Percentiles rank a stretch among this genome's conserved stretches.
These are phyloP conservation scores for Yamagishiella unicocca DNA, from an alignment of 139 green algal genomes.

Conservation along the genomic window DNA sequence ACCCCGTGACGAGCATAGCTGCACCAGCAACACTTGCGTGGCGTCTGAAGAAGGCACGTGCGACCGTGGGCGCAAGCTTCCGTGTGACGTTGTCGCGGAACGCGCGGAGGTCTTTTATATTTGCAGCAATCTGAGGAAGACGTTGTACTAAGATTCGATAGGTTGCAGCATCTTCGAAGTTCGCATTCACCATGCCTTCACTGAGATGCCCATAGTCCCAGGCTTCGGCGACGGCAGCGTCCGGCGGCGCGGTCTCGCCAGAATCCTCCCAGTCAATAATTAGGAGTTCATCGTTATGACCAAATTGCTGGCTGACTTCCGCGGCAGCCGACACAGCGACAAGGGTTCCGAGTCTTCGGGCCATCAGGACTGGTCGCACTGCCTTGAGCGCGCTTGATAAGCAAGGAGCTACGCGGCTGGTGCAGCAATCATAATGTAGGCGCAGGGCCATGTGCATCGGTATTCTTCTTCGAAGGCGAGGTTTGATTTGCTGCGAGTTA, in stretches of 20 bases:
- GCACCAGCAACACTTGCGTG: background rate
- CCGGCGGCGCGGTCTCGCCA: background rate
- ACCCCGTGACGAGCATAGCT: background rate
- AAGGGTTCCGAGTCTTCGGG: too few relatives aligned
- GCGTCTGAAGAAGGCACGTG: background rate
- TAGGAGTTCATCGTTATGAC: background rate
- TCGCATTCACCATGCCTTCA: background rate
- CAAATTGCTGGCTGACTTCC: too few relatives aligned
- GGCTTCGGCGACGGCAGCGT: background rate
- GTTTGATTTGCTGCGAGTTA: too few relatives aligned
- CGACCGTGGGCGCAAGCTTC: conserved; percentile 18
- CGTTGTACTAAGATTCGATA: background rate
- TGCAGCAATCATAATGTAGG: too few relatives aligned
- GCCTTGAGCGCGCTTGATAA: too few relatives aligned
- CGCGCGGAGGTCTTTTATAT: background rate
- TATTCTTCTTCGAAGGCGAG: too few relatives aligned
- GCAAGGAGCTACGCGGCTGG: too few relatives aligned
- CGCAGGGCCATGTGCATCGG: too few relatives aligned
- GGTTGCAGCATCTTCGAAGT: background rate
- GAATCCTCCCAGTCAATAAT: background rate
- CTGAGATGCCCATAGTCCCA: conserved; percentile 1
- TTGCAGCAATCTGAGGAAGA: background rate
- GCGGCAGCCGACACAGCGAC: too few relatives aligned
- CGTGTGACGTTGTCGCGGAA: conserved; percentile 33
- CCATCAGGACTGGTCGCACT: too few relatives aligned